These are phyloP conservation scores for Trypanosomatidae sp. DNA, from an alignment of 208 protist genomes.

Conservation along the genomic window DNA sequence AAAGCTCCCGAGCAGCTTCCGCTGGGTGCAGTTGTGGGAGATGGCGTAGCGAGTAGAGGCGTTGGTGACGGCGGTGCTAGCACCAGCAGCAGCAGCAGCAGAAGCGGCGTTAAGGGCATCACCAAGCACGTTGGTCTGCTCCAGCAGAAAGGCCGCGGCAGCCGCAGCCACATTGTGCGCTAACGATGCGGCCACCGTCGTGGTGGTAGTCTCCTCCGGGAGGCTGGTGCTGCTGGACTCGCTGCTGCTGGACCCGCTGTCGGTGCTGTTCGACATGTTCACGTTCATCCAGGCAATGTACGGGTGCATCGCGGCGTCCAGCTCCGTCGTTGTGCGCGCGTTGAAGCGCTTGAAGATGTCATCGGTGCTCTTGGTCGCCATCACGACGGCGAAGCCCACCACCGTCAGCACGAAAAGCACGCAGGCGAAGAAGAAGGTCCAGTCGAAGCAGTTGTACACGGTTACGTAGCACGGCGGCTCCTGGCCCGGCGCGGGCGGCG, in stretches of 20 bases:
- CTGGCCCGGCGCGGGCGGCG: slow-evolving; percentile 26
- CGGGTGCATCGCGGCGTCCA: slow-evolving; percentile 39
- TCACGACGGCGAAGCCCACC: slow-evolving; percentile 49
- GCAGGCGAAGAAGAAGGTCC: slow-evolving; percentile 58
- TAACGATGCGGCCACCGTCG: too few species aligned
- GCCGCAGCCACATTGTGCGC: too few species aligned
- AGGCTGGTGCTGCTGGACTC: neutral
- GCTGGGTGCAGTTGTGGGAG: slow-evolving; percentile 28
- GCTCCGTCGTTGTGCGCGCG: slow-evolving; percentile 23
- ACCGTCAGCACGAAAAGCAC: slow-evolving; percentile 51
- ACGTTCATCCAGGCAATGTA: slow-evolving; percentile 31
- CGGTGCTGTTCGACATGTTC: neutral
- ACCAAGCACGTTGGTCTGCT: too few species aligned
- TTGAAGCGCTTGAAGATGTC: slow-evolving; percentile 64
- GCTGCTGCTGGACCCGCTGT: neutral
- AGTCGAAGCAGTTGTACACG: slow-evolving; percentile 61
- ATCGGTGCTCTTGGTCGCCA: slow-evolving; percentile 40
- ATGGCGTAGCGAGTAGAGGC: too few species aligned
- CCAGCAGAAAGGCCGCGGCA: too few species aligned
- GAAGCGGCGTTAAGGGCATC: neutral
- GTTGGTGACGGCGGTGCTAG: too few species aligned
- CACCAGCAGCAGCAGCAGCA: too few species aligned
- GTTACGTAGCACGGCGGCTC: slow-evolving; percentile 34
- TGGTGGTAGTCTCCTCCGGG: too few species aligned
- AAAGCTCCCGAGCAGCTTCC: slow-evolving; percentile 42